Evolutionary conservation across 768 basidiomycete species (phyloP).

Genomic region (Tylopilus sp.): DNA sequence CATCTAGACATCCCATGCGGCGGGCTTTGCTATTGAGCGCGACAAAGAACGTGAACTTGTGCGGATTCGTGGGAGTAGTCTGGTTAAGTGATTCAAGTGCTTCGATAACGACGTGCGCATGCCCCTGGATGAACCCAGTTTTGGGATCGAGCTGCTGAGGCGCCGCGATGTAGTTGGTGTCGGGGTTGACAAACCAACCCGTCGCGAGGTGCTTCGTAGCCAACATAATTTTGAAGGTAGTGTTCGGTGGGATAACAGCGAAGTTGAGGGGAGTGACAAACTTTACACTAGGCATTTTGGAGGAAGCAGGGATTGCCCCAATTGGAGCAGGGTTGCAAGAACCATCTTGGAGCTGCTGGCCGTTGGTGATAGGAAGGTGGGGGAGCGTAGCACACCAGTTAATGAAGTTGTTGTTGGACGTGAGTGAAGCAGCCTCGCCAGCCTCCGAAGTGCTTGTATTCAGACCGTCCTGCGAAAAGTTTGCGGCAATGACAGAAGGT

Average conservation of each 20-base stretch:
- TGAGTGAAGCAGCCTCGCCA: conserved; percentile 55
- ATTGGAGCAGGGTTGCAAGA: conserved; percentile 63
- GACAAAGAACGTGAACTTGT: conserved; percentile 57
- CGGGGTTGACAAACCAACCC: conserved; percentile 58
- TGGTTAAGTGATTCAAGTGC: conserved; percentile 44
- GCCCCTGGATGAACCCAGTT: conserved; percentile 54
- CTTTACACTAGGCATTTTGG: conserved; percentile 53
- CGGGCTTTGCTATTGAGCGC: conserved; percentile 45
- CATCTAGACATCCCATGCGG: conserved; percentile 42
- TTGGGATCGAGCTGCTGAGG: conserved; percentile 48
- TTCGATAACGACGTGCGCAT: conserved; percentile 63
- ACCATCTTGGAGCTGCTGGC: conserved; percentile 47
- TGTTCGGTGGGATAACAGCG: conserved; percentile 40
- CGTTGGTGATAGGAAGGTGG: conserved; percentile 55
- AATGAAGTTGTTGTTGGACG: conserved; percentile 73
- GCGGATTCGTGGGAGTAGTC: conserved; percentile 48
- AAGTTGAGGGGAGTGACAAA: conserved; percentile 48
- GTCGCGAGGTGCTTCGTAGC: conserved; percentile 43
- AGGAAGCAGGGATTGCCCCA: conserved; percentile 51
- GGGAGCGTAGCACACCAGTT: conserved; percentile 55
- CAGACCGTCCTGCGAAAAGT: conserved; percentile 55
- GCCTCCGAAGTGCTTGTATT: conserved; percentile 23
- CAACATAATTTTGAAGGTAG: conserved; percentile 52
- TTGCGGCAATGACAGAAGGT: conserved; percentile 48
- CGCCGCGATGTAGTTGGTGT: conserved; percentile 50